Evolutionary conservation across 2,329 filamentous ascomycete genomes (phyloP).

Genomic region (Fusarium sp.): DNA sequence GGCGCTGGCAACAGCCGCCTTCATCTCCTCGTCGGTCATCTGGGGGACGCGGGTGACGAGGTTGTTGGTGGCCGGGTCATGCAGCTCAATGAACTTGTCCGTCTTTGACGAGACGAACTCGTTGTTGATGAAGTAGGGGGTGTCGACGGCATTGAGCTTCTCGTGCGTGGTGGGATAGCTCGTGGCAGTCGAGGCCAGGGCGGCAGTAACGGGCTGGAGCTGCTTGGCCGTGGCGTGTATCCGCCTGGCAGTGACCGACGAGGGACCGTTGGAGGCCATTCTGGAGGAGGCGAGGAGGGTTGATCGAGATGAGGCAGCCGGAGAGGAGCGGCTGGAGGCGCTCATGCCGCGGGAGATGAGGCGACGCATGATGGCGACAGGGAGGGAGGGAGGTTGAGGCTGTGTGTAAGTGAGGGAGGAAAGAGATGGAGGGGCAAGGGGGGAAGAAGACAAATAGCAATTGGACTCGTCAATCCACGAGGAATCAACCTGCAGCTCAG

Average conservation of each 20-base stretch:
- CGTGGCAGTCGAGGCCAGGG: conserved; percentile 66
- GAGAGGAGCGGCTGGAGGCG: conserved; percentile 50
- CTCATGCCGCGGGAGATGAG: conserved; percentile 56
- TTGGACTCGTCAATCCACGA: conserved; percentile 27
- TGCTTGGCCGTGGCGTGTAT: conserved; percentile 70
- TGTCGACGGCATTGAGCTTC: conserved; percentile 76
- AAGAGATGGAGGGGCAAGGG: neutral
- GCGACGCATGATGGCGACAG: conserved; percentile 58
- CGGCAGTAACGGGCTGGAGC: conserved; percentile 61
- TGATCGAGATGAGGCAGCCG: conserved; percentile 43
- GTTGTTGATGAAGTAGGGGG: conserved; percentile 87
- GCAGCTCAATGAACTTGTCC: conserved; percentile 80
- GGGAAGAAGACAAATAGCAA: neutral
- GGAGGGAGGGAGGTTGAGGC: neutral
- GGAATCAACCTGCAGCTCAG: conserved; percentile 19
- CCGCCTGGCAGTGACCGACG: conserved; percentile 60
- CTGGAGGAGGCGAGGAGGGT: conserved; percentile 49
- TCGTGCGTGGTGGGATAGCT: conserved; percentile 80
- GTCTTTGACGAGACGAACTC: conserved; percentile 77
- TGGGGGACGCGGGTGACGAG: conserved; percentile 86
- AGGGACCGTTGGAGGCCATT: conserved; percentile 52
- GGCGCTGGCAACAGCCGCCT: conserved; percentile 80
- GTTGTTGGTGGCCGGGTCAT: conserved; percentile 88
- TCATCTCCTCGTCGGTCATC: conserved; percentile 82
- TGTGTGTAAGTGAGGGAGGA: neutral